A percentile compares a stretch with the other conserved stretches of the same genome.
Conservation (phyloP, 2,329 filamentous ascomycete species). For the Venturia aucupariae region DNA sequence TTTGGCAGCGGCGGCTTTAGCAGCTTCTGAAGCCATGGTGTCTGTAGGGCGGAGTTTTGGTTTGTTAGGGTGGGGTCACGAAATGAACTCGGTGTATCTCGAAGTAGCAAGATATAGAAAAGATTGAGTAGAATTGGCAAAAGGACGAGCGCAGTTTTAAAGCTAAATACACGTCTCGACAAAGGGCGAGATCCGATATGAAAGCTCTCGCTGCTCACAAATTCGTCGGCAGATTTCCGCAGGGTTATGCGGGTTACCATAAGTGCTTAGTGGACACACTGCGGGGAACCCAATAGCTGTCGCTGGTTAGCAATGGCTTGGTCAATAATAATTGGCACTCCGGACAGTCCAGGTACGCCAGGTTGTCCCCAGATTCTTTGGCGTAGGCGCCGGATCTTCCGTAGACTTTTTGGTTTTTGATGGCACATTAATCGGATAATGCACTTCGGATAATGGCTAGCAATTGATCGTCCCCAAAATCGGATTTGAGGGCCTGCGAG, state of each 20-base stretch:
- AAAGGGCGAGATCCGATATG: not conserved
- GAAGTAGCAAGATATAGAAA: not conserved
- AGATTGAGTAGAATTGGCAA: not conserved
- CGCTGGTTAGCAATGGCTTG: not conserved
- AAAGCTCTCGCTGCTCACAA: not conserved
- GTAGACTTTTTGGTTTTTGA: not conserved
- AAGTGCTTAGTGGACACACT: not conserved
- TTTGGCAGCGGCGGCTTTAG: constrained; percentile 9
- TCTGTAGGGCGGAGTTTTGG: not conserved
- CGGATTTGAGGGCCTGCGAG: not conserved
- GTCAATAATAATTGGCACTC: not conserved
- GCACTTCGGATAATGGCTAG: not conserved
- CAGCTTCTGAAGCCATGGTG: constrained; percentile 2
- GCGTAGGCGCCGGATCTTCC: not conserved
- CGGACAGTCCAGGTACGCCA: not conserved
- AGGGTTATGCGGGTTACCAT: not conserved
- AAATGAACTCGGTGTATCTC: not conserved
- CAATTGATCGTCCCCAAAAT: not conserved
- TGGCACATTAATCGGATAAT: not conserved
- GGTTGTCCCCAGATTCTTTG: not conserved
- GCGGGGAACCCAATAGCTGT: not conserved
- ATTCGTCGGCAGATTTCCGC: not conserved
- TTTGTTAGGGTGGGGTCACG: not conserved
- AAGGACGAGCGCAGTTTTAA: not conserved
- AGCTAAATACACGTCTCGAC: not conserved